Evolutionary conservation across 306 rosid genomes (phyloP).

Genomic region (Citrullus amarus): DNA sequence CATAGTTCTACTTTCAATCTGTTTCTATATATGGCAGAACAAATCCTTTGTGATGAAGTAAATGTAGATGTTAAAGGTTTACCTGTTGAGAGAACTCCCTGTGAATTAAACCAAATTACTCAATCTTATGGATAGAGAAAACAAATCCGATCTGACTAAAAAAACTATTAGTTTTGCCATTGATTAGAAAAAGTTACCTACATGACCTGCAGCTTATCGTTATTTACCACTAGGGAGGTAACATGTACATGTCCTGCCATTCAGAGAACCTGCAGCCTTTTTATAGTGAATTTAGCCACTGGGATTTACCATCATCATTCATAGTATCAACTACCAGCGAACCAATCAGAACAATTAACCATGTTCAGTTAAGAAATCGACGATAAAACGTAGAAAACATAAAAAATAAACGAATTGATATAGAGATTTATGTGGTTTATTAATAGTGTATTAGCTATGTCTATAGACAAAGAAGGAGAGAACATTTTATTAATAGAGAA

Average conservation of each 20-base stretch:
- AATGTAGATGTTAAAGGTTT: background rate
- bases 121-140: background rate
- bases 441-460: too few relatives aligned
- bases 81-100: background rate
- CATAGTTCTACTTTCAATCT: background rate
- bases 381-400: too few relatives aligned
- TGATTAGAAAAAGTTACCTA: background rate
- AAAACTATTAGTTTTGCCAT: background rate
- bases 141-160: background rate
- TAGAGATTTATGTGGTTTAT: too few relatives aligned
- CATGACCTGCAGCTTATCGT: background rate
- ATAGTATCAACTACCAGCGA: background rate
- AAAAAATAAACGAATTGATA: too few relatives aligned
- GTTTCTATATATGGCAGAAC: background rate
- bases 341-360: background rate
- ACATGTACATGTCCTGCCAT: background rate
- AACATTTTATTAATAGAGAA: too few relatives aligned
- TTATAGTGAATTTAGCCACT: background rate
- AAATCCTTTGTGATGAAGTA: background rate
- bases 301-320: background rate
- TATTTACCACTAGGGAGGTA: background rate
- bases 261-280: background rate
- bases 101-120: conserved; percentile 3
- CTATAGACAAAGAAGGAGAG: too few relatives aligned
- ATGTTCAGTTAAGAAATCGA: background rate